Evolutionary conservation across 352 stramenopile genomes (phyloP).

Genomic region (Elongisporangium undulatum): DNA sequence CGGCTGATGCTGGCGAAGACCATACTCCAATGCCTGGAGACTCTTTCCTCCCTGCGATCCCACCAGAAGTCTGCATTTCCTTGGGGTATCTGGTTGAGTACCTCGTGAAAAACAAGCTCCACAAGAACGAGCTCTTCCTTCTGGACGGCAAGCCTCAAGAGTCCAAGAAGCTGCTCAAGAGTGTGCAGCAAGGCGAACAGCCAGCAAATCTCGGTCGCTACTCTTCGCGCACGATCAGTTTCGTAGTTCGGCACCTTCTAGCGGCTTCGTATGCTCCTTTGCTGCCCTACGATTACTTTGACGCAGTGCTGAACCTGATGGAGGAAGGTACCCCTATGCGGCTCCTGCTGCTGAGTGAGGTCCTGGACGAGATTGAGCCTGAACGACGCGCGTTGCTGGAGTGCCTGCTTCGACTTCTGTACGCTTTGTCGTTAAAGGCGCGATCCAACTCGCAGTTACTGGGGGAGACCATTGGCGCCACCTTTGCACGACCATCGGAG

Average conservation of each 20-base stretch:
- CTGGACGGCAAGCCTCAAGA: conserved; percentile 16
- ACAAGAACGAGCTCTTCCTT: conserved; percentile 33
- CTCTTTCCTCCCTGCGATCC: conserved; percentile 12
- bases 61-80: conserved; percentile 17
- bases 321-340: not conserved
- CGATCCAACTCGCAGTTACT: conserved; percentile 6
- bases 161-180: conserved; percentile 10
- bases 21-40: not conserved
- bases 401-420: conserved; percentile 21
- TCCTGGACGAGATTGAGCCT: conserved; percentile 6
- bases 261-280: conserved; percentile 16
- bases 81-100: conserved; percentile 25
- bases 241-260: conserved; percentile 15
- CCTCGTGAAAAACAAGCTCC: conserved; percentile 28
- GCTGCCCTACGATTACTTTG: conserved; percentile 11
- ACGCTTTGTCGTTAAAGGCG: conserved; percentile 21
- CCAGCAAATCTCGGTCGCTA: conserved; percentile 18
- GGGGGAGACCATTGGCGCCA: conserved; percentile 10
- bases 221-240: conserved; percentile 23
- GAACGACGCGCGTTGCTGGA: conserved; percentile 21
- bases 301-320: not conserved
- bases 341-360: not conserved
- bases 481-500: conserved; percentile 6
- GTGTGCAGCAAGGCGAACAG: conserved; percentile 15
- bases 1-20: not conserved